Base-by-base conservation (phyloP, 2,329 filamentous ascomycete genomes). In the Aspergillus flavus region DNA sequence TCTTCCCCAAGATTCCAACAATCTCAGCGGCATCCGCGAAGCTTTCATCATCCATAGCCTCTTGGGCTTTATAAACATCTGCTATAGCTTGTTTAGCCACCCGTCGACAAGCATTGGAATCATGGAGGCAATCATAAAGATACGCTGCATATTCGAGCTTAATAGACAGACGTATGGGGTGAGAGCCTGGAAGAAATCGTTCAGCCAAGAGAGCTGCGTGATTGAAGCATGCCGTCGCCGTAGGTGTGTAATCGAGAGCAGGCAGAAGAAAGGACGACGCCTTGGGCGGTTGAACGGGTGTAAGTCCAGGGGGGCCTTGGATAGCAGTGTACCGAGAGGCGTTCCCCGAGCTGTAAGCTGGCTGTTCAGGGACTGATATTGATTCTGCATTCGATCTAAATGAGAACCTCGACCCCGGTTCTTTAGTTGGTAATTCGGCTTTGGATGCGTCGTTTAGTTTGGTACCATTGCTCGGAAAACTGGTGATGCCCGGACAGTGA, bases 61-160 rank as follows among this genome's bases (percentile, higher is more conserved):
- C 94, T 59, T 91, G 89, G 1, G 93, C 93, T 62, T 93, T 91
- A 74, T 97, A 97, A 1, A 97, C 94, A 71, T 97, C 93, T 48
- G 91, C 86, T 64, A 98, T 95, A 3, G 94, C 92, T 43, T 89
- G 85, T 71, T 92, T 90, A 12, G 95, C 94, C 16, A 97, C 78
- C 59, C 86, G 86, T 36, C 94, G 86, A 58, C 92, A 93, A 41
- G 84, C 87, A 26, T 94, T 89, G 54, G 86, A 83, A 70, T 98
- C 93, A 74, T 95, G 92, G 2, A 92, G 84, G 73, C 94, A 98
- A 74, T 98, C 95, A 82, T 94, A 97, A 1, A 97, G 82, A 75
- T 97, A 99, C 0, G 94, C 94, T 16, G 91, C 88, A 75, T 96
- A 96, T 76, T 99, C 95, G 1, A 96, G 90, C 72, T 95, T 95